Conservation (phyloP, 139 green algal species). For the Volvox africanus region DNA sequence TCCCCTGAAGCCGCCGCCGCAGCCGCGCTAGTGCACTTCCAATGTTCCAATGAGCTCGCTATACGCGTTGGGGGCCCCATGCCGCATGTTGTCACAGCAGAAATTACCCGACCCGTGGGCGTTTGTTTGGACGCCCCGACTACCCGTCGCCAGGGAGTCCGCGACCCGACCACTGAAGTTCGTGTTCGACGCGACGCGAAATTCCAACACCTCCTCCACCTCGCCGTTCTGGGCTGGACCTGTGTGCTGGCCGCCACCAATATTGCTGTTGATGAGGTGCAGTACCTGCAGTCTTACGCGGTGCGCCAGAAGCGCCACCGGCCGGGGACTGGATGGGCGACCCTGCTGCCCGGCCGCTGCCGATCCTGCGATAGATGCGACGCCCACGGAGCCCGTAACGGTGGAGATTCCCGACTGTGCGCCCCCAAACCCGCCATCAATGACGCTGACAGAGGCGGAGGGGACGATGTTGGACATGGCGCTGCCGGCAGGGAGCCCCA, state of each 20-base stretch:
- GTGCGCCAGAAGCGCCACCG: background rate
- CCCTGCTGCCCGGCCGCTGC: background rate
- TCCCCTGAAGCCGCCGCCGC: too few relatives aligned
- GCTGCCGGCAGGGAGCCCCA: background rate
- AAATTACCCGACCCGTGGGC: background rate
- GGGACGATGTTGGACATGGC: background rate
- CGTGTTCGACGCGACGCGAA: background rate
- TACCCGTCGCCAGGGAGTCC: background rate
- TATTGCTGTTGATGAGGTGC: background rate
- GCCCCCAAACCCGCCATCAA: background rate
- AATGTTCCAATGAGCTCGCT: background rate
- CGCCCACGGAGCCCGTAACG: background rate
- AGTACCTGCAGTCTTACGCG: constrained; percentile 36
- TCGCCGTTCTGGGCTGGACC: background rate
- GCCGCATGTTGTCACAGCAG: constrained; percentile 9
- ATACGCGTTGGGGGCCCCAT: constrained; percentile 27
- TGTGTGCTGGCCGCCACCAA: background rate
- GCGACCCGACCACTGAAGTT: background rate
- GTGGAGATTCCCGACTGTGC: background rate
- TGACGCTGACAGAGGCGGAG: background rate
- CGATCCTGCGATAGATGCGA: background rate
- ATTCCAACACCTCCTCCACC: constrained; percentile 10
- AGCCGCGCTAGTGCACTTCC: background rate
- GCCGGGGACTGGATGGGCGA: background rate
- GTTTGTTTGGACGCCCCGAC: background rate